Percentiles rank a stretch among this genome's conserved stretches.
These are phyloP conservation scores for Entomortierella lignicola DNA, from an alignment of 192 early-diverging fungal species.

Conservation along the genomic window DNA sequence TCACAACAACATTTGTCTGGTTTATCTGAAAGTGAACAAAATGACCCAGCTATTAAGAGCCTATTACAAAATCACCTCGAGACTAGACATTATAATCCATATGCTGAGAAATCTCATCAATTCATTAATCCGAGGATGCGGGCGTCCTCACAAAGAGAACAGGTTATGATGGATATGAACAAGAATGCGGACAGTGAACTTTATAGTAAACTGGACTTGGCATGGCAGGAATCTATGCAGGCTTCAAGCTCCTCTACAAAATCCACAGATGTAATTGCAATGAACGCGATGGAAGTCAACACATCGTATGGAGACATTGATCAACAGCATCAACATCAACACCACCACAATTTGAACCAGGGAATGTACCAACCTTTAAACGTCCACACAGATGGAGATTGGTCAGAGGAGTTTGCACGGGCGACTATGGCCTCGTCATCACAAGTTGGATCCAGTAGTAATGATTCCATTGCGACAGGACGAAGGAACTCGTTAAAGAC, in stretches of 20 bases:
- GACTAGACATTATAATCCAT: constrained; percentile 18
- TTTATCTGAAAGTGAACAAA: background rate
- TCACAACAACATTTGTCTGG: background rate
- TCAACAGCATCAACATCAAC: no score
- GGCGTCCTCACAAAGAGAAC: constrained; percentile 36
- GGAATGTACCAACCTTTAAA: background rate
- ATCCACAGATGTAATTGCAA: no score
- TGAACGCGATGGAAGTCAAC: background rate
- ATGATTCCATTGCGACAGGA: background rate
- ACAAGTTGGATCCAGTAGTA: background rate
- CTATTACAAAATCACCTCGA: constrained; percentile 14
- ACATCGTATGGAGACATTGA: background rate
- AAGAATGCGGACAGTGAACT: background rate
- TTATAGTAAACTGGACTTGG: background rate
- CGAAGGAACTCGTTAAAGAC: background rate
- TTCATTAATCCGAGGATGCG: background rate
- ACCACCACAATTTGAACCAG: background rate
- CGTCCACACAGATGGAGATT: background rate
- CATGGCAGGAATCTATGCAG: background rate
- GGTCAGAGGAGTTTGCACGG: constrained; percentile 6
- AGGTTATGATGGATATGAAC: constrained; percentile 31
- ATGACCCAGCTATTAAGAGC: background rate
- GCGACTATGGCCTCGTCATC: background rate
- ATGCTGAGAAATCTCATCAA: background rate
- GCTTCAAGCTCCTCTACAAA: background rate